Evolutionary conservation across 768 basidiomycete genomes (phyloP).

Genomic region (Daedaleopsis sinensis): DNA sequence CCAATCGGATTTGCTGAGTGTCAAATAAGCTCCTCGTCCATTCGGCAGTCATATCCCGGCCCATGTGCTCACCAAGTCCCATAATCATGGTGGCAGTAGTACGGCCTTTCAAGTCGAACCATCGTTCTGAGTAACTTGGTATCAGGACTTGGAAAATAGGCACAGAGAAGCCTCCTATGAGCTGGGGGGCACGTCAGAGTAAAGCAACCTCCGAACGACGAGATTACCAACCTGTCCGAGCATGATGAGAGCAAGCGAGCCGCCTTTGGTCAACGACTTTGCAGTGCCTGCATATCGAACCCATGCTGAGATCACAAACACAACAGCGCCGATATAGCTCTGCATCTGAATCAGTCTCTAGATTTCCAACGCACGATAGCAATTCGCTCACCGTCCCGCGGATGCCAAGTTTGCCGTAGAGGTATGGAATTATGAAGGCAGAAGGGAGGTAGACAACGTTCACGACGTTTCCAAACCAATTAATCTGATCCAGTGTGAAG

Average conservation of each 20-base stretch:
- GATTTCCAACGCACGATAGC: not conserved
- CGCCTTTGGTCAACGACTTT: slow-evolving; percentile 48
- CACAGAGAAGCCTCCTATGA: slow-evolving; percentile 66
- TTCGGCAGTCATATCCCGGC: not conserved
- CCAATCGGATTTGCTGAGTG: slow-evolving; percentile 71
- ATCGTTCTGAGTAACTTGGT: slow-evolving; percentile 80
- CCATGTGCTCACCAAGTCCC: slow-evolving; percentile 40
- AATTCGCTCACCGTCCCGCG: slow-evolving; percentile 57
- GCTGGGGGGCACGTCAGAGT: slow-evolving; percentile 36
- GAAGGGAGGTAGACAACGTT: slow-evolving; percentile 63
- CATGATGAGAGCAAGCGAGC: slow-evolving; percentile 68
- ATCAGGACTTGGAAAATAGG: slow-evolving; percentile 78
- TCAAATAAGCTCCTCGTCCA: not conserved
- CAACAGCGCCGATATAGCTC: slow-evolving; percentile 61
- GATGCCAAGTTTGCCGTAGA: slow-evolving; percentile 63
- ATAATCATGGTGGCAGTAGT: slow-evolving; percentile 78
- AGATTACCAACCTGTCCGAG: slow-evolving; percentile 60
- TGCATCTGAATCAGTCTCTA: slow-evolving; percentile 29
- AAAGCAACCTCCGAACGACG: not conserved
- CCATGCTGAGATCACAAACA: slow-evolving; percentile 70
- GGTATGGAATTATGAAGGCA: slow-evolving; percentile 58
- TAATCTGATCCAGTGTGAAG: slow-evolving; percentile 72
- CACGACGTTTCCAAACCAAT: slow-evolving; percentile 79
- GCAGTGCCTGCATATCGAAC: slow-evolving; percentile 74
- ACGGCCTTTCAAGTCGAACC: slow-evolving; percentile 78